Evolutionary conservation across 2,329 filamentous ascomycete species (phyloP), one percentile per base, ranked within the genome.

Genomic region (Plectosphaerella sp.): DNA sequence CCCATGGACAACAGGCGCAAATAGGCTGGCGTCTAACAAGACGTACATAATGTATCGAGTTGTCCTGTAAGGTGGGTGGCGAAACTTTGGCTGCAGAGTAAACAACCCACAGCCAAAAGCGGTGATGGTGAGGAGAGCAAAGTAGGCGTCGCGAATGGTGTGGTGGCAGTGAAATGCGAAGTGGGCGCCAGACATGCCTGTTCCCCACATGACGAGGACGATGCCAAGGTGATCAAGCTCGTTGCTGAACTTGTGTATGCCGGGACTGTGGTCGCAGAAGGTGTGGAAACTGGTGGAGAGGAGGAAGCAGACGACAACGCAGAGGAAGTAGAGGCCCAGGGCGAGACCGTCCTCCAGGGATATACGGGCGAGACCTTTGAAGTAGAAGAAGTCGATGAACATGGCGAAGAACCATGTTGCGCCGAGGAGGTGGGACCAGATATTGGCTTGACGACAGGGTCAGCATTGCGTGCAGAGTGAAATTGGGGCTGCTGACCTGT

Each of bases 401-500:
- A 53, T 51, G 25, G 47, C 11, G 12, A 56, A 45, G 45, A 65
- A 65, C 20, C 59, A 54, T 5, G 58, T 22, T 3, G 59, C 57
- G 15, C 62, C 62, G 1, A 65, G 57, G 3, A 63, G 52, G 55
- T 65, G 62, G 4, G 62, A 61, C 63, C 63, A 66, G 11, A 66
- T 66, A 36, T 66, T 65, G 33, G 57, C 61, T n/a, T n/a, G n/a
- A n/a, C n/a, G n/a, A n/a, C n/a, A n/a, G n/a, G n/a, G n/a, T 12
- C 25, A 37, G n/a, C 15, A 16, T 12, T 41, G 20, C 43, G 36
- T 20, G 15, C 8, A 28, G 18, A 20, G n/a, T 5, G 28, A 28
- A 9, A 28, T 28, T 33, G 28, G 11, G 28, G 28, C 1, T 12
- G 45, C 55, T 24, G 52, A 52, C 59, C 54, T 14, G 57, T 59